Base-by-base conservation (phyloP, 2,329 filamentous ascomycete genomes). In the Penicillium hordei region DNA sequence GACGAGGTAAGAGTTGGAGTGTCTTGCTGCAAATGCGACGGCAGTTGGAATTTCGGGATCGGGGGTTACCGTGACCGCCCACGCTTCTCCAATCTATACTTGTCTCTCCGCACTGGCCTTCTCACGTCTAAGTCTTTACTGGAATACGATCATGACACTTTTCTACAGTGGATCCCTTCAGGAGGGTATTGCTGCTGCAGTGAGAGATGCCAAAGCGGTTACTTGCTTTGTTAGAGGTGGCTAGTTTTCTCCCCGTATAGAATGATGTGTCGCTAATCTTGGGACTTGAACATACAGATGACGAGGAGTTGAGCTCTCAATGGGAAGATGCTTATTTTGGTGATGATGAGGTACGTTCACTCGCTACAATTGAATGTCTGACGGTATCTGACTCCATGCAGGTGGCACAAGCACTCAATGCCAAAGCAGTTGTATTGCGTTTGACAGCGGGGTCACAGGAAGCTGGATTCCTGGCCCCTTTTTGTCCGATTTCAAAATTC, bases 151-250 rank as follows among this genome's bases (percentile, higher is more conserved):
- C 25, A 61, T 61, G 65, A 71, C 46, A 42, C 93, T 96, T 88
- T 97, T 96, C 76, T 93, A 92, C 72, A 70, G 87, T 59, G 93
- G 92, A 19, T 86, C 86, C 60, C 76, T 97, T 21, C 89, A 95
- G 68, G 88, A 89, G 68, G 93, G 91, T 58, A 95, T 97, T 66
- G 82, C 84, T 33, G 80, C 84, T 21, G 91, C 93, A 13, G 82
- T 97, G 7, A 83, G 85, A 59, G 81, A 93, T 72, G 80, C 85
- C 58, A 95, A 93, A 75, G 82, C 89, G 19, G 89, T 97, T 0
- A 83, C 90, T 31, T 96, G 91, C 76, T 95, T 97, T 74, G 88
- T 96, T 33, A 85, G 86, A 69, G 88, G 90, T 91, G 74, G 64
- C 79, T 61, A 31, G 25, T 6, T 44, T 43, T 62, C 60, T 63